Evolutionary conservation across 345 rosid genomes (phyloP).

Genomic region (Microcos paniculata): DNA sequence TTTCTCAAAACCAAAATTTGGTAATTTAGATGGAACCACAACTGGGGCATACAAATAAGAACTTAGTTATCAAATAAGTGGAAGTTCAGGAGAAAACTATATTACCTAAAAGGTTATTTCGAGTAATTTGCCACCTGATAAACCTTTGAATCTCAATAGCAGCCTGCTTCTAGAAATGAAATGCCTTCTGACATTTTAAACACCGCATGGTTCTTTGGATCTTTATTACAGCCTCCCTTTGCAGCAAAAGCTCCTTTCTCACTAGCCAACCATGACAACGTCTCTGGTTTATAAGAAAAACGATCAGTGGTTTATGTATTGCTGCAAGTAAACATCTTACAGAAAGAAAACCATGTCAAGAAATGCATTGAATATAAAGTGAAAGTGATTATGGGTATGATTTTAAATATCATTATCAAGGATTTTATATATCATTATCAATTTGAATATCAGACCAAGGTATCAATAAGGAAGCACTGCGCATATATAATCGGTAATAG

Average conservation of each 20-base stretch:
- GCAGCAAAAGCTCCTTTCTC: constrained; percentile 46
- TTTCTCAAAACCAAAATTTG: constrained; percentile 17
- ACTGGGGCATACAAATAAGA: neutral
- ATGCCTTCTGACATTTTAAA: constrained; percentile 33
- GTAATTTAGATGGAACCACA: neutral
- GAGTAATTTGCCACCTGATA: constrained; percentile 49
- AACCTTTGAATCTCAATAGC: constrained; percentile 59
- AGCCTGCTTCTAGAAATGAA: constrained; percentile 43
- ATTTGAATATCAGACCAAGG: neutral
- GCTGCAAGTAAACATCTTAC: neutral
- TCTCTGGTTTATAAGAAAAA: constrained; percentile 41
- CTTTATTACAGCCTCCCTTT: constrained; percentile 43
- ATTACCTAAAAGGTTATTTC: constrained; percentile 65
- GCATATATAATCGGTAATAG: neutral
- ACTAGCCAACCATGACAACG: constrained; percentile 58
- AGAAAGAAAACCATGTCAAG: neutral
- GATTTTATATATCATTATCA: too few relatives aligned
- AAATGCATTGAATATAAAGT: neutral
- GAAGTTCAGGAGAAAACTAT: constrained; percentile 17
- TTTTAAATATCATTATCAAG: too few relatives aligned
- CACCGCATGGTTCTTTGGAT: constrained; percentile 60
- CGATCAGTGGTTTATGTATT: constrained; percentile 7
- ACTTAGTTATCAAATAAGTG: constrained; percentile 2
- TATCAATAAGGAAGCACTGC: neutral
- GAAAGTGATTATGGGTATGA: neutral